A percentile compares a stretch with the other conserved stretches of the same genome.
Evolutionary conservation across 371 early-diverging fungal species (phyloP).

Genomic region (Smittium mucronatum): DNA sequence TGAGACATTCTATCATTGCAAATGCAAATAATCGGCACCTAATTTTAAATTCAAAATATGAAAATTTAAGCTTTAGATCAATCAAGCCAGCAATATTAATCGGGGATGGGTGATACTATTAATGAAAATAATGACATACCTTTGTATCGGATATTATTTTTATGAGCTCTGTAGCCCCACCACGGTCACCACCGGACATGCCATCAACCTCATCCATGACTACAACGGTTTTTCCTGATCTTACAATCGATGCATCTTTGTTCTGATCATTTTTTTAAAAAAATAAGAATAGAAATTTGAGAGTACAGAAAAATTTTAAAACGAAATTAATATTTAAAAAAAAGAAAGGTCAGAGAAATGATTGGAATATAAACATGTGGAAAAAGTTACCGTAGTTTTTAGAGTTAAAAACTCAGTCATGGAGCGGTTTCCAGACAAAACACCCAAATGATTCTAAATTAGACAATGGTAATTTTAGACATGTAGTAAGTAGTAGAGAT

Average conservation of each 20-base stretch:
- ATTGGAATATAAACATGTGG: neutral
- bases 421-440: constrained; percentile 48
- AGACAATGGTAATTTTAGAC: too few relatives aligned
- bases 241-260: constrained; percentile 9
- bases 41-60: too few relatives aligned
- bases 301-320: too few relatives aligned
- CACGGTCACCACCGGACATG: constrained; percentile 98
- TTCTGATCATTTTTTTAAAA: too few relatives aligned
- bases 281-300: too few relatives aligned
- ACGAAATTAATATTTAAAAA: too few relatives aligned
- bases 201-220: constrained; percentile 99
- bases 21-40: constrained; percentile 96
- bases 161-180: constrained; percentile 89
- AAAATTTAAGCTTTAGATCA: neutral
- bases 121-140: constrained; percentile 29
- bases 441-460: constrained; percentile 35
- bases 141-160: constrained; percentile 80
- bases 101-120: constrained; percentile 5
- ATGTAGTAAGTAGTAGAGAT: neutral
- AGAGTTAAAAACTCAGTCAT: constrained; percentile 49
- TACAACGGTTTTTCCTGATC: constrained; percentile 39
- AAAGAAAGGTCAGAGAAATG: too few relatives aligned
- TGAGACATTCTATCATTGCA: constrained; percentile 91
- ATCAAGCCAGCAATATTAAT: constrained; percentile 5
- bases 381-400: constrained; percentile 13